Evolutionary conservation across 257 asterid species (phyloP), one percentile per base, ranked within the genome.

Genomic region (Lycium ferocissimum): DNA sequence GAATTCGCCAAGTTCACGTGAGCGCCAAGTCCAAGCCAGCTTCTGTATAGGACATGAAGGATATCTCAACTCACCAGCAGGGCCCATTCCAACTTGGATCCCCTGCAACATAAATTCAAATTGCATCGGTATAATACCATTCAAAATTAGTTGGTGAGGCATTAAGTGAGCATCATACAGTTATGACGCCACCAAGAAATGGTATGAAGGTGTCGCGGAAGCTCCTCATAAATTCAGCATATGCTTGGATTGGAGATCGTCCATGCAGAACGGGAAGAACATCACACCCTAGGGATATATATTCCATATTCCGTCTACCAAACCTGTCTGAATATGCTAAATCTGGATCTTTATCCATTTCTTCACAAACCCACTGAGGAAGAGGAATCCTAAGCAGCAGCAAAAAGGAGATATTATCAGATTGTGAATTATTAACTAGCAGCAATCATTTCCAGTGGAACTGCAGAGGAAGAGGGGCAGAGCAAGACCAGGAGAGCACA

Each of bases 31-130:
- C 89, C 89, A 69, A 22, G 87, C 83, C 59, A 88, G 86, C 87
- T 87, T 90, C 81, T 84, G 89, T 70, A 87, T 83, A 43, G 92
- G 88, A 87, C 86, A 89, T 2, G 94, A 91, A 79, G 98, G 98
- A 89, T 94, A 94, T 88, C 98, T 89, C 84, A 94, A 85, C 88
- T 94, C 97, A 83, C 97, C 97, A 58, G 89, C 91, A 38, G 98
- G 97, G 59, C 98, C 98, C 88, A 94, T 81, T 76, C 98, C 98
- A 80, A 94, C 93, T 94, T 93, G 98, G 86, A 94, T 89, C 9
- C 95, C 96, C 98, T 94, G 89, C 70, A 88, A 85, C 73, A 17
- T 43, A 83, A 79, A 37, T 47, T 56, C 53, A 51, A 87, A 37
- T 45, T 65, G 83, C 53, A 43, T 70, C 18, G 75, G 59, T 63